Evolutionary conservation across 768 basidiomycete species (phyloP).

Genomic region (Mycena belliarum): DNA sequence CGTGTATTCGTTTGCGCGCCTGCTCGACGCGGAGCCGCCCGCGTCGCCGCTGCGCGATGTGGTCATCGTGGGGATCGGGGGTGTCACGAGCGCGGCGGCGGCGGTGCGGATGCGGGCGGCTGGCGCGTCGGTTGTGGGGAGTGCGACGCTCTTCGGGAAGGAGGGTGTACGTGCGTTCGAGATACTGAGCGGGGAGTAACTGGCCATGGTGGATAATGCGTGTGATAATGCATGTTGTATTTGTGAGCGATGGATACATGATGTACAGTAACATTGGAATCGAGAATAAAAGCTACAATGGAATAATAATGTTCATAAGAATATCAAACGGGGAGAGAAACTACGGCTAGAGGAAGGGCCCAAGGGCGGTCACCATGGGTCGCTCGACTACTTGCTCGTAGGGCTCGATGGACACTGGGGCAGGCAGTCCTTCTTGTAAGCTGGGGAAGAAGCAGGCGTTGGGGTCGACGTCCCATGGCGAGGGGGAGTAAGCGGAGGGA

Average conservation of each 20-base stretch:
- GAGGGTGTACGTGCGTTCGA: constrained; percentile 57
- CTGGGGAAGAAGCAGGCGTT: not conserved
- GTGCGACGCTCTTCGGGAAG: constrained; percentile 53
- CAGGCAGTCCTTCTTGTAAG: not conserved
- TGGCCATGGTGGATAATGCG: not conserved
- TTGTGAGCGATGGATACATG: not conserved
- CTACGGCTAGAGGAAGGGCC: not conserved
- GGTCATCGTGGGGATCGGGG: constrained; percentile 78
- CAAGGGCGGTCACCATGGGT: not conserved
- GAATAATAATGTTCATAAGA: constrained; percentile 14
- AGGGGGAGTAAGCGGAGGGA: not conserved
- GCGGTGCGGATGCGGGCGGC: constrained; percentile 69
- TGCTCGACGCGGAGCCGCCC: constrained; percentile 45
- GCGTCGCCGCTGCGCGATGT: constrained; percentile 46
- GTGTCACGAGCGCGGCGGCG: constrained; percentile 64
- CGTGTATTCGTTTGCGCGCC: constrained; percentile 58
- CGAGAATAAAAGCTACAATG: constrained; percentile 8
- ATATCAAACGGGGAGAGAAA: not conserved
- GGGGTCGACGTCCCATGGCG: not conserved
- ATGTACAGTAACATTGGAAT: not conserved
- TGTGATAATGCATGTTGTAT: not conserved
- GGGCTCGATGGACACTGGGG: not conserved
- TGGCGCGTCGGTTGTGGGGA: constrained; percentile 73
- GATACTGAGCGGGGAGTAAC: constrained; percentile 29
- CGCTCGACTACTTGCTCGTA: not conserved